These are phyloP conservation scores for Ophiostoma triangulosporum DNA, from an alignment of 2,329 filamentous ascomycete genomes.

Conservation along the genomic window DNA sequence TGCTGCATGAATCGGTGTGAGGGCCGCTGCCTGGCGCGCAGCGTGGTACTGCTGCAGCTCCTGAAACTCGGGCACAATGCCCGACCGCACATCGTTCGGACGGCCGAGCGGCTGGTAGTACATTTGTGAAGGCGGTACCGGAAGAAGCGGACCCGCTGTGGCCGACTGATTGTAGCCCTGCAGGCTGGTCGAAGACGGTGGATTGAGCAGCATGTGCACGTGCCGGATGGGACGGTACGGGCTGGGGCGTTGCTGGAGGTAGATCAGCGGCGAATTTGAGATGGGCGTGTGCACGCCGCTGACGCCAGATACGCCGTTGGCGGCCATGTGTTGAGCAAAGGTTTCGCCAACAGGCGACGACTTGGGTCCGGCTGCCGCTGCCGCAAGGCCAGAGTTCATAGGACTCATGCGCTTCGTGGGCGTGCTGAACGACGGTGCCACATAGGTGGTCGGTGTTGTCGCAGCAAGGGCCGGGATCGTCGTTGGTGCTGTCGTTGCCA, in stretches of 20 bases:
- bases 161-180: conserved; percentile 51
- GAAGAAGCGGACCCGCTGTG: conserved; percentile 21
- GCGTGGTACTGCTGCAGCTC: background rate
- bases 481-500: background rate
- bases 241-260: conserved; percentile 76
- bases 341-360: conserved; percentile 26
- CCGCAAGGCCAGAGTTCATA: conserved; percentile 25
- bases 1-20: conserved; percentile 3
- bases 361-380: conserved; percentile 20
- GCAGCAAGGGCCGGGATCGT: background rate
- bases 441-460: conserved; percentile 13
- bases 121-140: conserved; percentile 55
- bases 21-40: background rate
- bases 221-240: conserved; percentile 85
- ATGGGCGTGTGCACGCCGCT: conserved; percentile 44
- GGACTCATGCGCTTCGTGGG: conserved; percentile 41
- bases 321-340: conserved; percentile 28
- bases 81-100: conserved; percentile 51
- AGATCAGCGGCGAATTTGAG: conserved; percentile 74
- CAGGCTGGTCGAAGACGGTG: conserved; percentile 66
- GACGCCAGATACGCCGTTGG: conserved; percentile 5
- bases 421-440: conserved; percentile 27
- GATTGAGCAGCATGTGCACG: conserved; percentile 82
- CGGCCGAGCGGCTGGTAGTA: conserved; percentile 69
- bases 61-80: conserved; percentile 53